phyloP scores from a whole-genome alignment of 805 yeast species.

The Kodamaea leandrae region DNA sequence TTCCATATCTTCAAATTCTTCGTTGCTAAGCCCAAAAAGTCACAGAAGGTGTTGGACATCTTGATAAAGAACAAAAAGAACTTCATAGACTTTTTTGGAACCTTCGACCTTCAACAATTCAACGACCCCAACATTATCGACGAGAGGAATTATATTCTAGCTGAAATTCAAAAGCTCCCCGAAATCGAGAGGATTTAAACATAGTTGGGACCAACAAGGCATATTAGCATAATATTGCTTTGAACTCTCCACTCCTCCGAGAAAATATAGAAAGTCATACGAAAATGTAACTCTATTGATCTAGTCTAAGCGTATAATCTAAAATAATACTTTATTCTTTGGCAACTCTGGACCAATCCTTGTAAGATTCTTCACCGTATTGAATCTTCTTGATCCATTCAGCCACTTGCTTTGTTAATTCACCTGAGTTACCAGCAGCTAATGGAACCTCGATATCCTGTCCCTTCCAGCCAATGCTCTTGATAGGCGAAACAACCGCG shows the following conservation, averaged over 20 bases:
- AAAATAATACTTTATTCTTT: conserved; percentile 13
- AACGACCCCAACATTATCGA: conserved; percentile 68
- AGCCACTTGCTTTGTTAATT: conserved; percentile 71
- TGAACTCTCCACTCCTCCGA: no score
- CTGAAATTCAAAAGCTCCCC: conserved; percentile 70
- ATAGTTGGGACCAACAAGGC: not conserved
- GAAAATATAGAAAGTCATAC: not conserved
- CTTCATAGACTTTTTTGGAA: conserved; percentile 64
- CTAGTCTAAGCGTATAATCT: not conserved
- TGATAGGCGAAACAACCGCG: conserved; percentile 92
- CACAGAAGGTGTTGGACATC: conserved; percentile 76
- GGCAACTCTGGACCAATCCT: conserved; percentile 48
- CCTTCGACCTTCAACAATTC: conserved; percentile 58
- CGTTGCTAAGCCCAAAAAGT: conserved; percentile 92
- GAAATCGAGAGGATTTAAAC: conserved; percentile 42
- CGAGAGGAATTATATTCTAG: conserved; percentile 78
- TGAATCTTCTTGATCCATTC: conserved; percentile 88
- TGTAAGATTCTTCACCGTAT: conserved; percentile 77
- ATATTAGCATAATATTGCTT: no score
- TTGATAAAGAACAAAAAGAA: conserved; percentile 80
- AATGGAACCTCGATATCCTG: conserved; percentile 74
- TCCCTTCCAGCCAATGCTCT: conserved; percentile 79
- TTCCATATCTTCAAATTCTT: conserved; percentile 92
- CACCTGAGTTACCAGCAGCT: conserved; percentile 78
- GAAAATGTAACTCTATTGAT: not conserved